Base-by-base conservation (phyloP, 371 early-diverging fungal genomes). In the Caulochytrium protostelioides region DNA sequence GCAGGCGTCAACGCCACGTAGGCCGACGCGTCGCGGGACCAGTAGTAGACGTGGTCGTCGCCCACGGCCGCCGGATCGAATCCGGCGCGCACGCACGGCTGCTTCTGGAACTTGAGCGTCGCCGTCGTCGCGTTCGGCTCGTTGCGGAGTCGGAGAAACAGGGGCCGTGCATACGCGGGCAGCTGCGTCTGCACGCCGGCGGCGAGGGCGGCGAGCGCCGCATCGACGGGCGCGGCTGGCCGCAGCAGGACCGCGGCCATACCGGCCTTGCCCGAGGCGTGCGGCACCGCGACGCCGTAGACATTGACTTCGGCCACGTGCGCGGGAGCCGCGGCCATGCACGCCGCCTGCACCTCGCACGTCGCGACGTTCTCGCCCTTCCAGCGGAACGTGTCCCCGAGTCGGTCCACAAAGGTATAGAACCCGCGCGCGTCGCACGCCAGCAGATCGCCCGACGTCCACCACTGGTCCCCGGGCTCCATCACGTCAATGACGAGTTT, bases 341-440 rank as follows among this genome's bases (percentile, higher is more conserved):
- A 35, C 7, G 49, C 57, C 24, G 53, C 47, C 32, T 50, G 48
- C 9, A 53, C 52, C 29, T 50, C 75, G 4, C 60, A 55, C 9
- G 75, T 70, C 9, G 70, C 55, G 10, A 74, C 72, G 34, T 74
- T 74, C 43, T 74, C 75, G 4, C 65, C 54, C 27, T 72, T 69
- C 74, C 75, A 74, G 8, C 75, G 54, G 30, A 27, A 39, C 21
- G 35, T 39, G 28, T 79, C 78, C 2, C 78, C 78, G 14, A 69
- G 46, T 16, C 80, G 69, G 32, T 77, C 78, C 10, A 65, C 65
- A 56, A 79, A 77, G 51, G 65, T 74, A 42, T 54, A 70, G 46
- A 57, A 71, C 1, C 73, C 75, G 10, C 63, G 54, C 6, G 35
- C 30, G 37, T 65, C 64, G 21, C 47, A 49, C 18, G 47, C 55